Evolutionary conservation across 2,329 filamentous ascomycete species (phyloP).

Genomic region (Periconia digitata): DNA sequence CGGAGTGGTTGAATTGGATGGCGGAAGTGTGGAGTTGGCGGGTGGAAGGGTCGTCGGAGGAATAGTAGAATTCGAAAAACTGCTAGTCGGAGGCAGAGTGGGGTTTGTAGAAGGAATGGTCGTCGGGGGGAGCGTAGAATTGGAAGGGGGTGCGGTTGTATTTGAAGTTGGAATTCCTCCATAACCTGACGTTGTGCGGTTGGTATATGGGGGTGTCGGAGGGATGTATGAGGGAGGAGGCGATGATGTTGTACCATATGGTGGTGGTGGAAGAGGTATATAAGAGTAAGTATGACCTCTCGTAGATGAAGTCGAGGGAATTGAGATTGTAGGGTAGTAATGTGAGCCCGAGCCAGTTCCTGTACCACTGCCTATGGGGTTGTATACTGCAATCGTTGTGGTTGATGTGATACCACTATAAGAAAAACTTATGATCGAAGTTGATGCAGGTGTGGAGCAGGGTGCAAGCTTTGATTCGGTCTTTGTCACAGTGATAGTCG

Average conservation of each 20-base stretch:
- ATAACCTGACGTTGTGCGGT: neutral
- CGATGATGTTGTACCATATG: neutral
- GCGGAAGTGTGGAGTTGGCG: too few relatives aligned
- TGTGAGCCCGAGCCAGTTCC: neutral
- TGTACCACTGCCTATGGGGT: conserved; percentile 2
- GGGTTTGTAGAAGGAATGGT: neutral
- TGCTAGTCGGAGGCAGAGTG: neutral
- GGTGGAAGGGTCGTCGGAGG: neutral
- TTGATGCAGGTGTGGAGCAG: conserved; percentile 3
- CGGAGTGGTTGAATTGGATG: neutral
- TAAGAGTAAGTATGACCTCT: neutral
- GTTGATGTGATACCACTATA: conserved; percentile 8
- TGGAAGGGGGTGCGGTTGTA: neutral
- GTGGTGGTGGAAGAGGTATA: neutral
- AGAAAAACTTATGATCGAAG: conserved; percentile 8
- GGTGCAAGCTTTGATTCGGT: neutral
- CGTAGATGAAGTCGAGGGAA: neutral
- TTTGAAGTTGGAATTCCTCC: neutral
- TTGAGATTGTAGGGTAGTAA: neutral
- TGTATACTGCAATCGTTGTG: conserved; percentile 6
- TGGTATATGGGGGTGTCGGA: conserved; percentile 1
- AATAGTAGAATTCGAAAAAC: neutral
- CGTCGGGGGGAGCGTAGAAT: neutral
- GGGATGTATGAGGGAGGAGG: neutral
- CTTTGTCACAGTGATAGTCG: neutral